phyloP scores from a whole-genome alignment of 805 yeast genomes.

The Ogataea zsoltii region DNA sequence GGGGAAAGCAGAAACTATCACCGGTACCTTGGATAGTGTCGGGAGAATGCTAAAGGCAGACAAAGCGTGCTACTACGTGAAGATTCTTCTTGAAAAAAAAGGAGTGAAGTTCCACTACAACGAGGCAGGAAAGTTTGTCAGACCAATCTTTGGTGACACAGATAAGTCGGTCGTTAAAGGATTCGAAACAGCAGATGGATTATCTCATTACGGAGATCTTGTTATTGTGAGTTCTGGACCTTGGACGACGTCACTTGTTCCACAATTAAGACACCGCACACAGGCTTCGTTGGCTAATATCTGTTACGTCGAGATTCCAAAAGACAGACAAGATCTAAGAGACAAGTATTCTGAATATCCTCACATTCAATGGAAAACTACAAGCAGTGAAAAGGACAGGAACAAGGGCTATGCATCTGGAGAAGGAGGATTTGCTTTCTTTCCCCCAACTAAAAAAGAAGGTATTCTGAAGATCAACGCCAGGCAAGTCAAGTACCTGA shows the following conservation, averaged over 20 bases:
- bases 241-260: no score
- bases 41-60: slow-evolving; percentile 24
- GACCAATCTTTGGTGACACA: slow-evolving; percentile 6
- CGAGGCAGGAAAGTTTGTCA: slow-evolving; percentile 16
- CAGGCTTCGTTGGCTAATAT: slow-evolving; percentile 26
- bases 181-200: no score
- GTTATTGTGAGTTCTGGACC: no score
- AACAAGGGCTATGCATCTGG: slow-evolving; percentile 11
- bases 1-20: slow-evolving; percentile 9
- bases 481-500: slow-evolving; percentile 16
- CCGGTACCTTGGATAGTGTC: slow-evolving; percentile 20
- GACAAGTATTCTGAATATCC: slow-evolving; percentile 27
- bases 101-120: slow-evolving; percentile 25
- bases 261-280: slow-evolving; percentile 4
- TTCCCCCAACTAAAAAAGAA: slow-evolving; percentile 18
- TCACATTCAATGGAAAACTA: slow-evolving; percentile 20
- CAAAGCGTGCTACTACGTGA: slow-evolving; percentile 19
- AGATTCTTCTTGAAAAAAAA: slow-evolving; percentile 15
- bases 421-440: slow-evolving; percentile 22
- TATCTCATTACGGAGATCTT: no score
- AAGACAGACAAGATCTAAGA: slow-evolving; percentile 22
- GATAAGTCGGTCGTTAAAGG: neutral
- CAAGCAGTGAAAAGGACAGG: slow-evolving; percentile 16
- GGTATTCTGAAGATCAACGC: slow-evolving; percentile 18
- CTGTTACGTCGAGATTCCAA: slow-evolving; percentile 22